Base-by-base conservation (phyloP, 306 rosid genomes). In the Quercus variabilis region DNA sequence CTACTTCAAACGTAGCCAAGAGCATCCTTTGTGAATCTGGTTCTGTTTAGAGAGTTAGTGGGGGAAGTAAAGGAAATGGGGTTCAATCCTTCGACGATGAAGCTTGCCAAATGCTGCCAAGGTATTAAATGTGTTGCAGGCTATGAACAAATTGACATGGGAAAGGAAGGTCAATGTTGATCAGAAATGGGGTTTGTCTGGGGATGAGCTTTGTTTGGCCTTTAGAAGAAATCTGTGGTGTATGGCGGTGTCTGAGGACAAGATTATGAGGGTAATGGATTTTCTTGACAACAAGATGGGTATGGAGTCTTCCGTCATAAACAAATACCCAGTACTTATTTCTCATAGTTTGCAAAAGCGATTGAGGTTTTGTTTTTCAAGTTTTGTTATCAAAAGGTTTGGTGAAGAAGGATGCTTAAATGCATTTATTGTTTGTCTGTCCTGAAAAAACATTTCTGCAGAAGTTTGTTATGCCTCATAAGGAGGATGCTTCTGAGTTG, bases 141-240 rank as follows among this genome's bases (percentile, higher is more conserved):
- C 54, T 1, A 18, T 83, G 57, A 73, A 54, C 12, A 69, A 86
- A 74, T 51, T 79, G 21, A 63, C 41, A 13, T 88, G 89, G 94
- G 75, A 70, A 6, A 76, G 58, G 2, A 90, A 87, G 71, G 63
- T 89, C 7, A 73, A 69, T 10, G 51, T 35, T 30, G 90, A 18
- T 41, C 85, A 71, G 76, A 85, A 35, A 26, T 92, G 91, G 92
- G 97, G 94, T 18, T 90, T 83, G 86, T 71, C 88, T 4, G 84
- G 88, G 19, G 90, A 88, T 23, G 77, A 74, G 5, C 30, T 81
- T 12, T 38, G 31, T 1, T 5, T 23, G 15, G 90, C 89, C 12
- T 90, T 88, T 64, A 33, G 52, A 73, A 84, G 14, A 11, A 8
- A 46, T 46, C 88, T 88, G 0, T 80, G 83, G 78, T 85, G 80